phyloP scores from a whole-genome alignment of 2,329 filamentous ascomycete species.

The Colletotrichum eleusines region DNA sequence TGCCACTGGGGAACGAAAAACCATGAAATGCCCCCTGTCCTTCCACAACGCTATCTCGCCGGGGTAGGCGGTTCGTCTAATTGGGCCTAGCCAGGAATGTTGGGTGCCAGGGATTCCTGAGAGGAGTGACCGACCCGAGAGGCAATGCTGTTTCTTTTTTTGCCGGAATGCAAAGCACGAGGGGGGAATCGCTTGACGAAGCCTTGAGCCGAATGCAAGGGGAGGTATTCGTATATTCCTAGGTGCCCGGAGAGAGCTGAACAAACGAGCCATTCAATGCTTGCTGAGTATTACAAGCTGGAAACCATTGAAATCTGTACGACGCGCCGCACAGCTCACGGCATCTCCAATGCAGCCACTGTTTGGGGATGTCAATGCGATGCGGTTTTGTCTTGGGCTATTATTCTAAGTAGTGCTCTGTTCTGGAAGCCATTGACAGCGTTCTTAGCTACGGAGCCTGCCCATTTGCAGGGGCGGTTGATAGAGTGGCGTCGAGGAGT shows the following conservation, averaged over 20 bases:
- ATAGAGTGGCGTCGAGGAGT: too few species aligned
- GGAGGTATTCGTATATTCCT: conserved; percentile 13
- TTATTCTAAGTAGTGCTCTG: not conserved
- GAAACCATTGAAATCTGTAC: conserved; percentile 25
- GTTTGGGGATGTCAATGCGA: not conserved
- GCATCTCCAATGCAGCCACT: not conserved
- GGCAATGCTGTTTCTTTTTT: conserved; percentile 7
- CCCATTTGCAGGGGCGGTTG: too few species aligned
- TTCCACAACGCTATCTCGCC: conserved; percentile 18
- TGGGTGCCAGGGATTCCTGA: conserved; percentile 13
- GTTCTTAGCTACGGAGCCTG: too few species aligned
- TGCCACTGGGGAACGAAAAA: not conserved
- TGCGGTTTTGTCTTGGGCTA: conserved; percentile 15
- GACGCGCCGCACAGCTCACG: conserved; percentile 8
- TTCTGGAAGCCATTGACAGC: too few species aligned
- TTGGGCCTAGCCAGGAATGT: conserved; percentile 22
- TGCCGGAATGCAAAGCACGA: conserved; percentile 1
- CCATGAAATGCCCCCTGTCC: conserved; percentile 5
- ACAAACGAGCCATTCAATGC: conserved; percentile 6
- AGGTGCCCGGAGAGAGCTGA: not conserved
- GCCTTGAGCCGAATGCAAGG: conserved; percentile 25
- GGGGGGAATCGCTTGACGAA: conserved; percentile 3
- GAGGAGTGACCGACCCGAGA: too few species aligned
- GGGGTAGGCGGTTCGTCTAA: conserved; percentile 21
- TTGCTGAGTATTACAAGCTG: not conserved